These are phyloP conservation scores for Symbiotaphrina buchneri DNA, from an alignment of 495 filamentous ascomycete genomes.

Conservation along the genomic window DNA sequence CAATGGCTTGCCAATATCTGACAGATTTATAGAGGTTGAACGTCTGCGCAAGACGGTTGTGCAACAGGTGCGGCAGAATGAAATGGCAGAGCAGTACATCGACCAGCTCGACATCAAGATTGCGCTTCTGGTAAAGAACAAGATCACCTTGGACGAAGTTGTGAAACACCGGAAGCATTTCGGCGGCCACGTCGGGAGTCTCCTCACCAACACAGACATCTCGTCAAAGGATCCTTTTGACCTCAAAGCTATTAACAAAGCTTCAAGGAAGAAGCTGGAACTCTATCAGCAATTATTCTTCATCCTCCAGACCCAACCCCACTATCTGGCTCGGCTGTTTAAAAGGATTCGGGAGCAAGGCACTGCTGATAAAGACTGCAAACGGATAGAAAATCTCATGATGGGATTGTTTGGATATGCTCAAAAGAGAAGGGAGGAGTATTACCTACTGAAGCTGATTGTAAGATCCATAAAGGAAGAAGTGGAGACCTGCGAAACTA, in stretches of 20 bases:
- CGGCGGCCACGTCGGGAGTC: slow-evolving; percentile 69
- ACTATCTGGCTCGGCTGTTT: slow-evolving; percentile 82
- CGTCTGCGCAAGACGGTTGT: slow-evolving; percentile 81
- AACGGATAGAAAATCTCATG: slow-evolving; percentile 75
- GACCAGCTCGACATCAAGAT: slow-evolving; percentile 98
- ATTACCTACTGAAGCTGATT: slow-evolving; percentile 84
- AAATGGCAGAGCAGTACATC: slow-evolving; percentile 92
- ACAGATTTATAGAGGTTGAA: slow-evolving; percentile 45
- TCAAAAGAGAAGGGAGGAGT: slow-evolving; percentile 90
- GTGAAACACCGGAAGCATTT: slow-evolving; percentile 93
- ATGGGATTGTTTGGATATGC: slow-evolving; percentile 97
- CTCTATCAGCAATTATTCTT: slow-evolving; percentile 97
- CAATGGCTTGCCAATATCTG: slow-evolving; percentile 1
- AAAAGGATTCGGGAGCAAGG: slow-evolving; percentile 62
- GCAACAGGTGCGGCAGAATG: slow-evolving; percentile 90
- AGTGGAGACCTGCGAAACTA: slow-evolving; percentile 43
- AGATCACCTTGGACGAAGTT: slow-evolving; percentile 96
- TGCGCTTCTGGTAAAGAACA: slow-evolving; percentile 93
- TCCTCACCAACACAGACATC: slow-evolving; percentile 71
- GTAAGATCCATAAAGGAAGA: slow-evolving; percentile 67
- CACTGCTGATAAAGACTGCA: slow-evolving; percentile 76
- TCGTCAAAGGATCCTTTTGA: slow-evolving; percentile 85
- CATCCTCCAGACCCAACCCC: slow-evolving; percentile 86
- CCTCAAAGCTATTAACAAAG: slow-evolving; percentile 92
- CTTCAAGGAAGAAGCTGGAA: slow-evolving; percentile 79